Conservation (phyloP, 2,329 filamentous ascomycete genomes). For the Pseudogymnoascus sp. region DNA sequence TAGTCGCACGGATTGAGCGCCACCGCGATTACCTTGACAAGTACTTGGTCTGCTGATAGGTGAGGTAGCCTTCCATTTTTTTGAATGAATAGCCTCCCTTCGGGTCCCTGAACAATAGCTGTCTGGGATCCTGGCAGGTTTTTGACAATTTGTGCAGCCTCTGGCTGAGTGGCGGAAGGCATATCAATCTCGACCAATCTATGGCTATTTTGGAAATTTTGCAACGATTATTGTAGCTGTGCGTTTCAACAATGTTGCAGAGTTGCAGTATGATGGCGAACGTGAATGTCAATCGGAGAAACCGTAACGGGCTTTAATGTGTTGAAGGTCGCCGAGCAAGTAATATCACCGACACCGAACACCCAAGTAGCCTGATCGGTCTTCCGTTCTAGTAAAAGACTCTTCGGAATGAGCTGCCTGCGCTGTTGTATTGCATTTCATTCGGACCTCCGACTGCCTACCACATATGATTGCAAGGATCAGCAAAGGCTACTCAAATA, state of each 20-base stretch:
- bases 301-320: not conserved
- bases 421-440: not conserved
- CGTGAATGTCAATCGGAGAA: not conserved
- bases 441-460: not conserved
- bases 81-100: conserved; percentile 4
- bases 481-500: not conserved
- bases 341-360: not conserved
- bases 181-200: not conserved
- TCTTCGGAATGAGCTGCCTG: not conserved
- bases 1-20: conserved; percentile 28
- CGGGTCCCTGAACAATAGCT: not conserved
- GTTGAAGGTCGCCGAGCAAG: not conserved
- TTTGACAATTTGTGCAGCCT: not conserved
- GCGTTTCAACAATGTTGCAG: not conserved
- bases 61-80: not conserved
- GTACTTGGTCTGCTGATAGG: conserved; percentile 15
- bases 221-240: not conserved
- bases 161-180: not conserved
- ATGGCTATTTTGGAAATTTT: not conserved
- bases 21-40: conserved; percentile 21
- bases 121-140: not conserved
- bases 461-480: not conserved
- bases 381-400: not conserved
- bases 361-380: not conserved
- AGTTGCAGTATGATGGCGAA: not conserved